Evolutionary conservation across 2,329 filamentous ascomycete species (phyloP).

Genomic region (Exophiala xenobiotica): DNA sequence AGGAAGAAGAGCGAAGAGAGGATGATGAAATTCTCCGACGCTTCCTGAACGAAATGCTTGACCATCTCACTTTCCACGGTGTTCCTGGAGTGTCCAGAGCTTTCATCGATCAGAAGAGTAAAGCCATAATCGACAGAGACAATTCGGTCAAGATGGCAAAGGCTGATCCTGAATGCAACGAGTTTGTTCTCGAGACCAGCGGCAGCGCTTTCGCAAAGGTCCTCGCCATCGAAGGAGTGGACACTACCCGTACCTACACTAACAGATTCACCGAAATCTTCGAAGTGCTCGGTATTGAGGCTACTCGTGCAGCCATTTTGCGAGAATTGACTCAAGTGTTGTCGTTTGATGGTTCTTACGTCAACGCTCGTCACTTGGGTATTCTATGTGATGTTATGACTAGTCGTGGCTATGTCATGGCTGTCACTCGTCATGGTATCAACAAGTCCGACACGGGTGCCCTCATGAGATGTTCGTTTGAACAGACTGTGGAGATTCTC

Average conservation of each 20-base stretch:
- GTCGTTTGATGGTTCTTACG: constrained; percentile 98
- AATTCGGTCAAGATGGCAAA: constrained; percentile 74
- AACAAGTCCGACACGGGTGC: constrained; percentile 97
- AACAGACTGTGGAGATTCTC: constrained; percentile 97
- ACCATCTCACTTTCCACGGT: constrained; percentile 86
- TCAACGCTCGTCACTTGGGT: constrained; percentile 96
- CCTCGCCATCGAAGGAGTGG: constrained; percentile 82
- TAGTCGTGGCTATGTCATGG: constrained; percentile 87
- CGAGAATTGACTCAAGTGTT: constrained; percentile 88
- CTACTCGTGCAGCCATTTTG: constrained; percentile 80
- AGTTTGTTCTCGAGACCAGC: constrained; percentile 95
- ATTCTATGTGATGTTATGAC: constrained; percentile 98
- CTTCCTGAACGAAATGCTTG: constrained; percentile 85
- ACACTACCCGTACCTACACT: constrained; percentile 80
- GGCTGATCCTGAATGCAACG: constrained; percentile 71
- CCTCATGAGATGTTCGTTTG: constrained; percentile 98
- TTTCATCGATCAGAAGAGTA: constrained; percentile 82
- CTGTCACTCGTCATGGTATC: constrained; percentile 96
- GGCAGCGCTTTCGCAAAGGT: constrained; percentile 85
- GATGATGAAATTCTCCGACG: constrained; percentile 93
- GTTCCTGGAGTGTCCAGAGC: constrained; percentile 85
- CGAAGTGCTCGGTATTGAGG: constrained; percentile 94
- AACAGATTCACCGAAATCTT: constrained; percentile 96
- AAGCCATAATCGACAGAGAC: constrained; percentile 65
- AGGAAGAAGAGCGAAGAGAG: constrained; percentile 72